Base-by-base conservation (phyloP, 352 stramenopile species). In the Globisporangium ultimum region DNA sequence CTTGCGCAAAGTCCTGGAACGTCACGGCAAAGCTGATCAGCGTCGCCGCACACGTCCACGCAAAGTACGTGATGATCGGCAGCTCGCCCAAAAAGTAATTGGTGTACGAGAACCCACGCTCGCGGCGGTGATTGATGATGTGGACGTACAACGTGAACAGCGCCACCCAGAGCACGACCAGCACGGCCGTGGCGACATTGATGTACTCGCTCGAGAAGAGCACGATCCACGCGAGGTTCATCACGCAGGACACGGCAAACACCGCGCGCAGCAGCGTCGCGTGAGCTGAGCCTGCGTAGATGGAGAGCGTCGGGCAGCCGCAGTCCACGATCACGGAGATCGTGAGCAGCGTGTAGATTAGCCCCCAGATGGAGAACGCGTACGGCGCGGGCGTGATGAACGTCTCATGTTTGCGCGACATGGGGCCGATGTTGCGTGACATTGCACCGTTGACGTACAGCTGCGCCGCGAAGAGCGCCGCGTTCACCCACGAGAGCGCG, bases 281-380 rank as follows among this genome's bases (percentile, higher is more conserved):
- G 64, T 87, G 70, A n/a, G 71, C 24, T 9, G 78, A 58, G n/a
- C 48, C 61, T n/a, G 69, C 61, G 64, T 79, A 89, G 52, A 91
- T 70, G 24, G 76, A 88, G 43, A 76, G 67, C 38, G 78, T 71
- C 28, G 84, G 69, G 63, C 68, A 86, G 51, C 82, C 72, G 67
- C 79, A 89, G 72, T 93, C 84, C 15, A 84, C 67, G 24, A 85
- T 61, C 7, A 91, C 75, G 10, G 69, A 78, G 10, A 84, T 60
- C n/a, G 76, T 71, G 64, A 93, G 68, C 70, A 82, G 70, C 47
- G 63, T 56, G 71, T 93, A 91, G 67, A 93, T 93, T 48, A 93
- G 55, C 1, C 81, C 72, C 81, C 84, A 93, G 69, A 93, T 91
- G 42, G 76, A 72, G 61, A 93, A 93, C 40, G 80, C 80, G 66